Percentiles rank a stretch among this genome's conserved stretches.
These are phyloP conservation scores for Danielia reshetovae DNA, from an alignment of 805 yeast genomes.

Conservation along the genomic window DNA sequence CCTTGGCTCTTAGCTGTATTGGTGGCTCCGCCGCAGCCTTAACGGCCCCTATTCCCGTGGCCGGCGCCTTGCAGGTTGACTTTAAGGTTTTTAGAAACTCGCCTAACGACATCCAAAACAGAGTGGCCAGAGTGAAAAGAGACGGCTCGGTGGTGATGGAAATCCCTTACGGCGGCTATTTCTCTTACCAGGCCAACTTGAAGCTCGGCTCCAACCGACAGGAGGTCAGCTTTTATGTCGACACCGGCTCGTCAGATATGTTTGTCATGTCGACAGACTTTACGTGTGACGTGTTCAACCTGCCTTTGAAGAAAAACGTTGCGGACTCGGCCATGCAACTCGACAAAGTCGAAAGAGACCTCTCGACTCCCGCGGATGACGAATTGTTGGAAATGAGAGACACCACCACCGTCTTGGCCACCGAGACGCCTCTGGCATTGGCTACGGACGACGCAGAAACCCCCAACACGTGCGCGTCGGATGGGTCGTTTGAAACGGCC, in stretches of 20 bases:
- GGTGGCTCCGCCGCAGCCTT: slow-evolving; percentile 7
- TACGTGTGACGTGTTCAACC: no score
- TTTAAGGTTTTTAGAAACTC: slow-evolving; percentile 5
- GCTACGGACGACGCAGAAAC: slow-evolving; percentile 11
- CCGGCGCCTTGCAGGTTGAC: neutral
- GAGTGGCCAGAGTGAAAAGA: slow-evolving; percentile 3
- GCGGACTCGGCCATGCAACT: neutral
- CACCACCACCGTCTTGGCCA: neutral
- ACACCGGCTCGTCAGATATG: slow-evolving; percentile 41
- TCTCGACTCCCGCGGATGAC: neutral
- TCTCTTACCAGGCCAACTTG: slow-evolving; percentile 1
- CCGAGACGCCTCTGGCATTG: neutral
- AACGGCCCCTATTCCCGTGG: slow-evolving; percentile 3
- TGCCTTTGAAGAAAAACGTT: no score
- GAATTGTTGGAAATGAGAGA: neutral
- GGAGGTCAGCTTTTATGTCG: slow-evolving; percentile 29
- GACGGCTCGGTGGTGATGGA: slow-evolving; percentile 1
- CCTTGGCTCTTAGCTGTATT: no score
- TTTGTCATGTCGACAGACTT: no score
- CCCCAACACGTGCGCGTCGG: slow-evolving; percentile 39
- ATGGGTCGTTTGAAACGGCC: slow-evolving; percentile 47
- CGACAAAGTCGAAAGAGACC: no score
- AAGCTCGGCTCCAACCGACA: slow-evolving; percentile 25
- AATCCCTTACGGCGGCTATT: slow-evolving; percentile 1
- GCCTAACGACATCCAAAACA: slow-evolving; percentile 3